A percentile compares a stretch with the other conserved stretches of the same genome.
Conservation (phyloP, 139 green algal species). For the Asterochloris sp. region DNA sequence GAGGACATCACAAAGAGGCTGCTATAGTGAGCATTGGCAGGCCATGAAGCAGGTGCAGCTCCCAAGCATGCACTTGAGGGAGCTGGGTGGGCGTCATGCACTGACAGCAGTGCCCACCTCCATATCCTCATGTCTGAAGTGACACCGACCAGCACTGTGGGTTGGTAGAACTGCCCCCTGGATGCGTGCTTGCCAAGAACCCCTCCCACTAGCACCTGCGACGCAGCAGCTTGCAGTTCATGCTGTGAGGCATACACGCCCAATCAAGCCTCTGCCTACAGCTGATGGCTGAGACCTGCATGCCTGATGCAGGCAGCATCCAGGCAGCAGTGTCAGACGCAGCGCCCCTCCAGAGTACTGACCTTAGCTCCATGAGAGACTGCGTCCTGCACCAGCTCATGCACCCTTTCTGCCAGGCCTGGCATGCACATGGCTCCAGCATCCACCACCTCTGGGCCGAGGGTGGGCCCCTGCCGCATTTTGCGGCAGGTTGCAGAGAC, state of each 20-base stretch:
- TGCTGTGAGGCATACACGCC: not conserved
- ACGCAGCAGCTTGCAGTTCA: too few species aligned
- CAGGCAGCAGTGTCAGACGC: too few species aligned
- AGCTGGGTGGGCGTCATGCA: not conserved
- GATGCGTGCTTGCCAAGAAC: conserved; percentile 23
- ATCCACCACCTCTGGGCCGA: conserved; percentile 45
- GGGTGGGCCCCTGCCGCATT: conserved; percentile 39
- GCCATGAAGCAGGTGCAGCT: too few species aligned
- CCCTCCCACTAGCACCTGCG: conserved; percentile 65
- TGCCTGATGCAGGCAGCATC: too few species aligned
- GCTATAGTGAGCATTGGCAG: too few species aligned
- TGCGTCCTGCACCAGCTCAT: conserved; percentile 88
- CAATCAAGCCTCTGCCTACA: too few species aligned
- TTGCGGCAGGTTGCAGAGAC: not conserved
- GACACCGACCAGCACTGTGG: conserved; percentile 84
- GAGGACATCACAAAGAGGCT: too few species aligned
- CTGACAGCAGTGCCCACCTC: conserved; percentile 13
- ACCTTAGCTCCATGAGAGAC: conserved; percentile 75
- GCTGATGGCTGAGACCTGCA: too few species aligned
- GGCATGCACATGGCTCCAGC: conserved; percentile 95
- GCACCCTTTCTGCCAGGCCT: conserved; percentile 76
- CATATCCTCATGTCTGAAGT: conserved; percentile 84
- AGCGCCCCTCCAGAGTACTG: not conserved
- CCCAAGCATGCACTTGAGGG: too few species aligned
- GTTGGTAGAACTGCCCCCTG: conserved; percentile 86